Conservation (phyloP, 257 asterid genomes). For the Avicennia marina region DNA sequence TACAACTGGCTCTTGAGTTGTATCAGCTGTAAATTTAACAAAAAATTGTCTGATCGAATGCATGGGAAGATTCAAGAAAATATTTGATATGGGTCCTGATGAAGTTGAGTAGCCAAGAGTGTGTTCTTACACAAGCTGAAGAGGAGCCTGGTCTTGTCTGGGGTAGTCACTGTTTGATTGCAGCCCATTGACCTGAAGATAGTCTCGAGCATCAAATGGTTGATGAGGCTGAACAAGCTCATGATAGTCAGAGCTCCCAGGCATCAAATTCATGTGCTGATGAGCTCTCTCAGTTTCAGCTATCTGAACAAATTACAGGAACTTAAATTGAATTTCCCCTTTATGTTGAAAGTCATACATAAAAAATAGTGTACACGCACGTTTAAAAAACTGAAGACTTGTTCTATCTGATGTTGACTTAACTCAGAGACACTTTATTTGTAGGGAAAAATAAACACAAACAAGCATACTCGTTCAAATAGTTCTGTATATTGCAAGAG, state of each 20-base stretch:
- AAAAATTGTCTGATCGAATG: too few relatives aligned
- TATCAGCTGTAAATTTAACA: not conserved
- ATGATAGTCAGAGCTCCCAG: slow-evolving; percentile 53
- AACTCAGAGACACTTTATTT: not conserved
- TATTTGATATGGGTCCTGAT: too few relatives aligned
- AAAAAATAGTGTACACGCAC: not conserved
- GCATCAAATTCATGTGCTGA: slow-evolving; percentile 65
- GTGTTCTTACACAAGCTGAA: slow-evolving; percentile 56
- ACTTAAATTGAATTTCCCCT: too few relatives aligned
- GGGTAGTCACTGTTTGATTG: slow-evolving; percentile 32
- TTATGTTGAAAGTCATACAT: not conserved
- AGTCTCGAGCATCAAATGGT: slow-evolving; percentile 25
- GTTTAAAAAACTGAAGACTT: too few relatives aligned
- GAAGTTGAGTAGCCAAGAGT: too few relatives aligned
- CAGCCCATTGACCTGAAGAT: slow-evolving; percentile 58
- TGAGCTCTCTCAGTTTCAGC: slow-evolving; percentile 83
- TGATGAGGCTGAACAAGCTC: slow-evolving; percentile 48
- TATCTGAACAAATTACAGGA: slow-evolving; percentile 36
- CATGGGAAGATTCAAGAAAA: too few relatives aligned
- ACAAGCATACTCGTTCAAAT: not conserved
- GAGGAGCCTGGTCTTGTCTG: slow-evolving; percentile 32
- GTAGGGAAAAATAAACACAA: not conserved
- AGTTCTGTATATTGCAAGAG: not conserved
- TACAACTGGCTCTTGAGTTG: not conserved
- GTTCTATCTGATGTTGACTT: too few relatives aligned